Percentiles rank a stretch among this genome's conserved stretches.
Evolutionary conservation across 2,329 filamentous ascomycete species (phyloP).

Genomic region (Penicillium thymicola): DNA sequence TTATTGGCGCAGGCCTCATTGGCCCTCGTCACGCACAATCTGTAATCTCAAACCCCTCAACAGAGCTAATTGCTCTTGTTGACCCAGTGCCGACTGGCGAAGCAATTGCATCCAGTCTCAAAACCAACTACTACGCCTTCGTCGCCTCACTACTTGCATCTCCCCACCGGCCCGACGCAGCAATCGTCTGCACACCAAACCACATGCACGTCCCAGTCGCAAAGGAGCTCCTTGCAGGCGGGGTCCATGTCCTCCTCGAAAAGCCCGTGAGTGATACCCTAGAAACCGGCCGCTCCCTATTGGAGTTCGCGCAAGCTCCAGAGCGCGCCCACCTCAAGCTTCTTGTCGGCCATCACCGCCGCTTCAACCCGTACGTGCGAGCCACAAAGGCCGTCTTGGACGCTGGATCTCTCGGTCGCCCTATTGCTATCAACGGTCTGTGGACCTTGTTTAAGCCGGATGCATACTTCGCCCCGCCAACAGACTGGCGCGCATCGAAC

Average conservation of each 20-base stretch:
- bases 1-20: conserved; percentile 51
- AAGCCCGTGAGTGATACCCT: conserved; percentile 52
- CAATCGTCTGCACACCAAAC: conserved; percentile 60
- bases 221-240: conserved; percentile 47
- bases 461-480: conserved; percentile 50
- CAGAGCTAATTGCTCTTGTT: conserved; percentile 46
- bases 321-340: conserved; percentile 39
- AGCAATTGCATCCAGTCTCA: conserved; percentile 35
- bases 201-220: conserved; percentile 54
- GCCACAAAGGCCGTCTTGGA: conserved; percentile 48
- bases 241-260: conserved; percentile 56
- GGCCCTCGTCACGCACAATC: conserved; percentile 51
- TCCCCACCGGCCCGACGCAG: conserved; percentile 47
- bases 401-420: conserved; percentile 42
- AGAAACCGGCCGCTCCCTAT: conserved; percentile 21
- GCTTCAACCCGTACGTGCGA: conserved; percentile 57
- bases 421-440: conserved; percentile 54
- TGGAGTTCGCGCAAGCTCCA: conserved; percentile 19
- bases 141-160: conserved; percentile 45
- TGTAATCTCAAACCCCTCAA: conserved; percentile 38
- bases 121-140: conserved; percentile 41
- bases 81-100: conserved; percentile 44
- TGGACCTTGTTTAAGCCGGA: conserved; percentile 54
- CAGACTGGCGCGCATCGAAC: conserved; percentile 47
- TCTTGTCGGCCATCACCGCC: conserved; percentile 57